Base-by-base conservation (phyloP, 805 yeast species). In the Kregervanrija fluxuum region DNA sequence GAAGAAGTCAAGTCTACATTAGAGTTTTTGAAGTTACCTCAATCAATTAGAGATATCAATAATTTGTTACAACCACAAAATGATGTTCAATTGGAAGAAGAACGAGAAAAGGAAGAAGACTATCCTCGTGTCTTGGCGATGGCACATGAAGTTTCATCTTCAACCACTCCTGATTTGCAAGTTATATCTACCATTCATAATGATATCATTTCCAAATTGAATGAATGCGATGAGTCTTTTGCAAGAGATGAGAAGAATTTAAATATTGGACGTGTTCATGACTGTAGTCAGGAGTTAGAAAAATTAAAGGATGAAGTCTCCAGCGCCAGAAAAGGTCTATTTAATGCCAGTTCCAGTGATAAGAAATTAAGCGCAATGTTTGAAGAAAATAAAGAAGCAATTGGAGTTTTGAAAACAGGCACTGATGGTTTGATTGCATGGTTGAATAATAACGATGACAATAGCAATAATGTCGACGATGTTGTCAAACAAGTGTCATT, bases 21-120 rank as follows among this genome's bases (percentile, higher is more conserved):
- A 46, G 98, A 89, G 54, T 88, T 76, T 53, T 73, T 88, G 51
- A 82, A 82, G 45, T 68, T 91, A 44, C 96, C 96, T 2, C 71
- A 70, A 37, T 74, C 85, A 2, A 62, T 86, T 33, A 72, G 67
- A 12, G 79, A 75, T 16, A 59, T 86, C 36, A 78, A 76, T 49
- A 44, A 49, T n/a, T 46, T 64, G 22, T 39, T 60, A 5, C 54
- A 48, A 28, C 44, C 42, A 4, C 46, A 48, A 3, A 22, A 38
- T 13, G 35, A 44, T 4, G 47, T 41, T 3, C n/a, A 36, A 15
- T 37, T 33, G 14, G 48, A 45, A 32, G 55, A 54, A n/a, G 52
- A 49, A 4, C 48, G 50, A 4, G 59, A 53, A 8, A 53, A 50
- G 5, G 54, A 55, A 33, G 68, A 62, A 13, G 61, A 74, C 4